Conservation (phyloP, 176 grass and related monocot genomes). For the Avena eriantha region DNA sequence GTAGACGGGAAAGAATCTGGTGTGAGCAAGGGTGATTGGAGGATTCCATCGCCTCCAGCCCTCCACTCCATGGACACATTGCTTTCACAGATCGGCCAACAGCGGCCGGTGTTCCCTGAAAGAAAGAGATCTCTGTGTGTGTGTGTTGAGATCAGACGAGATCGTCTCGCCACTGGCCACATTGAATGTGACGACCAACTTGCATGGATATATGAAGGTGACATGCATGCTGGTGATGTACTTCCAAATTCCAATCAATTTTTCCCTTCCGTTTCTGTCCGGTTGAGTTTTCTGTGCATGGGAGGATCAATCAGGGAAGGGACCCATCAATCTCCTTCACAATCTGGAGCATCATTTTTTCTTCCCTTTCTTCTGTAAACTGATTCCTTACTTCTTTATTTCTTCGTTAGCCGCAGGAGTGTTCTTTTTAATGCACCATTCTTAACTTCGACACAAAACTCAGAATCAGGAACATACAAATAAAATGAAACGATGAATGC, state of each 20-base stretch:
- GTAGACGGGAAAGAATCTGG: not conserved
- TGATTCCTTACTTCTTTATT: not conserved
- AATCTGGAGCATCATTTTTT: not conserved
- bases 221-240: not conserved
- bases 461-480: not conserved
- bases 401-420: not conserved
- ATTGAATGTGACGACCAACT: slow-evolving; percentile 5
- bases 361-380: not conserved
- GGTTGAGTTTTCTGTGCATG: not conserved
- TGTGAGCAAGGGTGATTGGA: not conserved
- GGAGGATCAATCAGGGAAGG: not conserved
- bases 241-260: not conserved
- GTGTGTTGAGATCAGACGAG: not conserved
- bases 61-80: not conserved
- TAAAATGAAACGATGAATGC: not conserved
- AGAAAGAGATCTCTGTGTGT: not conserved
- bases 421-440: not conserved
- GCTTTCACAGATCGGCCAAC: not conserved
- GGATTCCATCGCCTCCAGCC: not conserved
- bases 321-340: not conserved
- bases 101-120: not conserved
- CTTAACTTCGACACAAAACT: not conserved
- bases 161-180: not conserved
- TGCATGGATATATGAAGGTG: slow-evolving; percentile 8
- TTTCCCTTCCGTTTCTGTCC: not conserved